A percentile compares a stretch with the other conserved stretches of the same genome.
These are phyloP conservation scores for Cystobasidiaceae sp. DNA, from an alignment of 1,284 basidiomycete genomes.

Conservation along the genomic window DNA sequence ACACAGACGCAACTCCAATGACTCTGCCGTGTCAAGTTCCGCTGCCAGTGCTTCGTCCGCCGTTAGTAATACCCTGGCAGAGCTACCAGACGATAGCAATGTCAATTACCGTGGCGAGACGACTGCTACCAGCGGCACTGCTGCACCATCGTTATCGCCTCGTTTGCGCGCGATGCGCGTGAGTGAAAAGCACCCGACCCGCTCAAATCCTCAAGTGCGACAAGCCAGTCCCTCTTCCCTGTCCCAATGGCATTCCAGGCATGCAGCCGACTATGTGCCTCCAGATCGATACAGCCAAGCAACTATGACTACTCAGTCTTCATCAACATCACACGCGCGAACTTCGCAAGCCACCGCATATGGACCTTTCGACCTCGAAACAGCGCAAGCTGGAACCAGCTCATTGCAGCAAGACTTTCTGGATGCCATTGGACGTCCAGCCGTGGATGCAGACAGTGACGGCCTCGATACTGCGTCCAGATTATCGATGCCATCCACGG, in stretches of 20 bases:
- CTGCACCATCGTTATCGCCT: too few species aligned
- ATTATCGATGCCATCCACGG: not conserved
- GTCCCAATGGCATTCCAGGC: too few species aligned
- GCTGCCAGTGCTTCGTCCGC: not conserved
- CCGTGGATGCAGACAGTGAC: not conserved
- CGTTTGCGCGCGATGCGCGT: too few species aligned
- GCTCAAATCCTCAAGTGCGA: too few species aligned
- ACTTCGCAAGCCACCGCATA: constrained; percentile 9
- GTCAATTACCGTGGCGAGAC: too few species aligned
- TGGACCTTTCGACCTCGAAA: constrained; percentile 3
- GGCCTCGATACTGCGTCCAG: not conserved
- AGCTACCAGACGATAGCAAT: too few species aligned
- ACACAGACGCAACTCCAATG: not conserved
- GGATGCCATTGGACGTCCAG: not conserved
- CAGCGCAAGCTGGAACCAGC: not conserved
- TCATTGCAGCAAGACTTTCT: constrained; percentile 12
- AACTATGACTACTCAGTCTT: too few species aligned
- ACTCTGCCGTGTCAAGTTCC: not conserved
- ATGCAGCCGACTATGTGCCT: too few species aligned
- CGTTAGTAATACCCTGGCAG: not conserved
- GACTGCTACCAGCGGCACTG: too few species aligned
- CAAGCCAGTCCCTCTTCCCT: too few species aligned
- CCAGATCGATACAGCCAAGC: too few species aligned
- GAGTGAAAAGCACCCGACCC: too few species aligned
- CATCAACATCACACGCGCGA: not conserved